Conservation (phyloP, 2,329 filamentous ascomycete genomes). For the Malbranchea cinnamomea region DNA sequence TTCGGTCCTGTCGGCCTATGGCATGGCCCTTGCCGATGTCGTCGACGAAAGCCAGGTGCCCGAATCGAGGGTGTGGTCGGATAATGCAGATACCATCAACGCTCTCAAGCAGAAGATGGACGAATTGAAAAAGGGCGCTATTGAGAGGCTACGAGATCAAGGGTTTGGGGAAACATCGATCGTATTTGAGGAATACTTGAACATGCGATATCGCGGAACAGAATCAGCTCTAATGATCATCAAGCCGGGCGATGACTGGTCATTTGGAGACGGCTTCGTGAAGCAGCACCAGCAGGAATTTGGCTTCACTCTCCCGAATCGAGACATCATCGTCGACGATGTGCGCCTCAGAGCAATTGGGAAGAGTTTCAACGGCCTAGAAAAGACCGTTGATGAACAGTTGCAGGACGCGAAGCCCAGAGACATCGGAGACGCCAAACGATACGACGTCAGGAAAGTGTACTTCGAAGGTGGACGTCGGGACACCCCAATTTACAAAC, state of each 20-base stretch:
- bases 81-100: constrained; percentile 41
- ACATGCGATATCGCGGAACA: constrained; percentile 82
- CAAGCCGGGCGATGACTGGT: constrained; percentile 62
- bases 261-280: constrained; percentile 71
- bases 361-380: constrained; percentile 66
- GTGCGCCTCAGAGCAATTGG: constrained; percentile 78
- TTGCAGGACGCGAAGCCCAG: constrained; percentile 52
- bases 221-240: constrained; percentile 85
- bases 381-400: constrained; percentile 74
- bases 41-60: constrained; percentile 66
- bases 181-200: constrained; percentile 80
- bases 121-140: constrained; percentile 63
- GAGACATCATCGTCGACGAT: constrained; percentile 82
- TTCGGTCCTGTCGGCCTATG: constrained; percentile 77
- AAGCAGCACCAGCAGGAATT: constrained; percentile 86
- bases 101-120: constrained; percentile 60
- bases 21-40: constrained; percentile 80
- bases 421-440: constrained; percentile 44
- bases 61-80: constrained; percentile 45
- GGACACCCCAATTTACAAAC: constrained; percentile 69
- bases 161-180: constrained; percentile 64
- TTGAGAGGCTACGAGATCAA: constrained; percentile 52
- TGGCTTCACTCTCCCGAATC: constrained; percentile 70
- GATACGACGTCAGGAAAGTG: constrained; percentile 52
- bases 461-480: constrained; percentile 73